Evolutionary conservation across 202 grass and related monocot species (phyloP).

Genomic region (Zizania palustris): DNA sequence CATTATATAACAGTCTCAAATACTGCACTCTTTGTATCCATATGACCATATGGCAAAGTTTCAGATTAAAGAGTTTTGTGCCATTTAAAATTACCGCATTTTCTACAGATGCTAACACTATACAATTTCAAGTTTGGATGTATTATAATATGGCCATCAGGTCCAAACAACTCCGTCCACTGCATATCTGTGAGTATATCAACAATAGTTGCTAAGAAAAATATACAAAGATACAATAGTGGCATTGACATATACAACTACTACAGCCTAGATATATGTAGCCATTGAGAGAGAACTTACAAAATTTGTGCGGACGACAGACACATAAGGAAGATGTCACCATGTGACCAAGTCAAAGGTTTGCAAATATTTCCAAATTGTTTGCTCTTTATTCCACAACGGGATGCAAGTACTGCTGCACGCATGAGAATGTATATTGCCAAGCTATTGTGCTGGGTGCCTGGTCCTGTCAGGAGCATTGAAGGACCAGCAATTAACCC

Average conservation of each 20-base stretch:
- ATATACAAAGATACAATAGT: not conserved
- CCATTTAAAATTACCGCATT: not conserved
- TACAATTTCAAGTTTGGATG: not conserved
- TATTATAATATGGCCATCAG: conserved; percentile 2
- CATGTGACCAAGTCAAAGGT: conserved; percentile 94
- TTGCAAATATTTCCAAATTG: conserved; percentile 84
- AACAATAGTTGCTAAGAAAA: not conserved
- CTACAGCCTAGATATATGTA: conserved; percentile 1
- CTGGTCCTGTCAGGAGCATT: conserved; percentile 87
- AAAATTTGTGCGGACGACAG: conserved; percentile 93
- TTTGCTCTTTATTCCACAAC: conserved; percentile 94
- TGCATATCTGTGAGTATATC: conserved; percentile 11
- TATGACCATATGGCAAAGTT: not conserved
- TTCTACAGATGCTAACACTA: not conserved
- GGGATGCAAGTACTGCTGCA: conserved; percentile 79
- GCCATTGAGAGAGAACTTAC: conserved; percentile 57
- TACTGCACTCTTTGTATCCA: not conserved
- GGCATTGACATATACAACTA: not conserved
- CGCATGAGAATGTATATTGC: conserved; percentile 97
- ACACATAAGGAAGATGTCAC: conserved; percentile 98
- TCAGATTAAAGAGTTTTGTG: not conserved
- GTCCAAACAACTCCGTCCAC: not conserved
- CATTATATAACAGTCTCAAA: not conserved
- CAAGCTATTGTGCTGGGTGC: conserved; percentile 93
- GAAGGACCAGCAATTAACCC: conserved; percentile 89